phyloP scores from a whole-genome alignment of 192 early-diverging fungal genomes.

The Backusella psychrophila region DNA sequence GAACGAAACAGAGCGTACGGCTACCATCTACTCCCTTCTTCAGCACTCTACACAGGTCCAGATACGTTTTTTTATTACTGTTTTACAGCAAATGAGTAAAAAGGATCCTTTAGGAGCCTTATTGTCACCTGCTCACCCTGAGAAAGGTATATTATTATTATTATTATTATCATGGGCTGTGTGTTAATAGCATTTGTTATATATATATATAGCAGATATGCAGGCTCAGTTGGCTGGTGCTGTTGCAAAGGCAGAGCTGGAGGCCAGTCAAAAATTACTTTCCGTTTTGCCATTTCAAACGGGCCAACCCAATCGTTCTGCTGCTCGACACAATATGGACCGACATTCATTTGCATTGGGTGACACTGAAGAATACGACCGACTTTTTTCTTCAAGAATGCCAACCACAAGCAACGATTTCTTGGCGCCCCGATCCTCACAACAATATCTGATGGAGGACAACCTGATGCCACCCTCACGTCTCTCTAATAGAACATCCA shows the following conservation, averaged over 20 bases:
- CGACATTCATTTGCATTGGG: slow-evolving; percentile 37
- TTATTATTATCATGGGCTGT: background rate
- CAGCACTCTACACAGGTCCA: slow-evolving; percentile 88
- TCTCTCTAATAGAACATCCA: background rate
- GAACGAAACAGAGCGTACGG: slow-evolving; percentile 84
- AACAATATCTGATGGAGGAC: background rate
- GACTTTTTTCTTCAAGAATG: slow-evolving; percentile 5
- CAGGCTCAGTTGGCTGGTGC: slow-evolving; percentile 52
- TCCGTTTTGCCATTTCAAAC: slow-evolving; percentile 30
- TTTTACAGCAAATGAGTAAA: slow-evolving; percentile 88
- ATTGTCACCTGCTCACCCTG: slow-evolving; percentile 46
- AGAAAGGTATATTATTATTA: slow-evolving; percentile 41
- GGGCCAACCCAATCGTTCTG: background rate
- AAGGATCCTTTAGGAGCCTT: slow-evolving; percentile 68
- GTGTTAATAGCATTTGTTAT: background rate
- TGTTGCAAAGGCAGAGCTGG: slow-evolving; percentile 55
- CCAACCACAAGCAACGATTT: background rate
- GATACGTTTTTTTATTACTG: slow-evolving; percentile 89
- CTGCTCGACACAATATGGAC: slow-evolving; percentile 9
- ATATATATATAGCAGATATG: slow-evolving; percentile 28
- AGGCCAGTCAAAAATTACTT: slow-evolving; percentile 30
- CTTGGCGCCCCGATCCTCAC: background rate
- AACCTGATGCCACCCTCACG: background rate
- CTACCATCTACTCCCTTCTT: slow-evolving; percentile 84
- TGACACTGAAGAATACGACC: slow-evolving; percentile 29